phyloP scores from a whole-genome alignment of 441 rosid genomes.

The Populus trichocarpa region DNA sequence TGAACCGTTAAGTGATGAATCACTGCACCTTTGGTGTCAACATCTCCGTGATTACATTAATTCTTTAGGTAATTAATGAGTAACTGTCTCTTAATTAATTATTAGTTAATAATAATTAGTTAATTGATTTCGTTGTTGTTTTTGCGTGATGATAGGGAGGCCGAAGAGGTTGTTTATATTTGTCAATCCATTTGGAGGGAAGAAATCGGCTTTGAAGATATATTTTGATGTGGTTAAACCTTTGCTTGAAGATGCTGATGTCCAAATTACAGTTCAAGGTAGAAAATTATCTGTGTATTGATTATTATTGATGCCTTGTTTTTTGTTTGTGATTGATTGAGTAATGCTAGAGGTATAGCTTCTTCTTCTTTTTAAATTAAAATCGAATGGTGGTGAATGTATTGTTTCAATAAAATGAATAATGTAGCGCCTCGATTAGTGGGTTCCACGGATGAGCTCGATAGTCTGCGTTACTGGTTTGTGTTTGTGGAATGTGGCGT shows the following conservation, averaged over 20 bases:
- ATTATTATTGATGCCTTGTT: neutral
- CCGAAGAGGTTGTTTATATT: constrained; percentile 70
- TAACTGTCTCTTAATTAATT: neutral
- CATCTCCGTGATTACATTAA: constrained; percentile 49
- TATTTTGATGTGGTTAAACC: constrained; percentile 69
- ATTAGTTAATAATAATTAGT: neutral
- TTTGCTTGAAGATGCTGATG: constrained; percentile 65
- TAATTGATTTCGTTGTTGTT: neutral
- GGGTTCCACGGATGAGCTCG: neutral
- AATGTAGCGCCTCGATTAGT: neutral
- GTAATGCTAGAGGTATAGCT: neutral
- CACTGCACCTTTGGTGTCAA: constrained; percentile 50
- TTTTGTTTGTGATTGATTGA: neutral
- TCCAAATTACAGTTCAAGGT: constrained; percentile 73
- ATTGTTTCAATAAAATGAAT: neutral
- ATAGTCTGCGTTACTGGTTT: neutral
- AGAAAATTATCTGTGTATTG: neutral
- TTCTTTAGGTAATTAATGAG: constrained; percentile 50
- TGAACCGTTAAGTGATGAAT: constrained; percentile 56
- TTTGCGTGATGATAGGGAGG: constrained; percentile 41
- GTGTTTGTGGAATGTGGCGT: neutral
- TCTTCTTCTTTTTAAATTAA: too few relatives aligned
- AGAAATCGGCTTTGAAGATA: constrained; percentile 59
- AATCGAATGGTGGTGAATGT: neutral
- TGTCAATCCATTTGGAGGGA: constrained; percentile 89